These are phyloP conservation scores for Fusarium dlaminii DNA, from an alignment of 2,329 filamentous ascomycete genomes.

Conservation along the genomic window DNA sequence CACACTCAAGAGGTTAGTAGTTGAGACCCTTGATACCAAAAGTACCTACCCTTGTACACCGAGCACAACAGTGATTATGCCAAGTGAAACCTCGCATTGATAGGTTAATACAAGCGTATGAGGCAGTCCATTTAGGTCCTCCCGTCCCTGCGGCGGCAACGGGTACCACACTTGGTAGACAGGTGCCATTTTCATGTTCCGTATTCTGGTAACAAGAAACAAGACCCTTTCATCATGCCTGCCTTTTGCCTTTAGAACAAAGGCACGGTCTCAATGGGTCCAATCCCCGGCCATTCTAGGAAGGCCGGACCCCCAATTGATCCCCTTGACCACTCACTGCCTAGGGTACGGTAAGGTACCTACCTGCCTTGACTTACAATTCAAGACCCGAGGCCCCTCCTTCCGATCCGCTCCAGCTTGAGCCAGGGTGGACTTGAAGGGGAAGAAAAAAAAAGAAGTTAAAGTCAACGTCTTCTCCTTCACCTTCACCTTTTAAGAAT, in stretches of 20 bases:
- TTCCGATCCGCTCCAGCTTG: conserved; percentile 12
- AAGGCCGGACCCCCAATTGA: conserved; percentile 16
- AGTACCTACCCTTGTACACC: neutral
- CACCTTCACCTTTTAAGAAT: conserved; percentile 3
- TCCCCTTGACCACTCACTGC: neutral
- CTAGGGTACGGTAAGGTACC: neutral
- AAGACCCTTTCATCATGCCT: conserved; percentile 9
- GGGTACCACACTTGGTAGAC: conserved; percentile 23
- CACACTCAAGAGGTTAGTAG: neutral
- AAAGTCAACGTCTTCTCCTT: conserved; percentile 21
- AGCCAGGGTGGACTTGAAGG: conserved; percentile 9
- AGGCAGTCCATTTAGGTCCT: neutral
- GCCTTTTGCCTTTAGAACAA: conserved; percentile 22
- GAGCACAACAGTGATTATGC: neutral
- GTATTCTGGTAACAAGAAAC: conserved; percentile 2
- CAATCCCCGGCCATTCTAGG: conserved; percentile 17
- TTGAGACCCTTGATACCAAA: neutral
- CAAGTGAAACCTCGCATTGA: conserved; percentile 12
- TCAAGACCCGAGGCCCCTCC: neutral
- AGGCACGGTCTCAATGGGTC: conserved; percentile 12
- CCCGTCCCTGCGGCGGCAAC: conserved; percentile 4
- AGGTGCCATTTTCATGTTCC: conserved; percentile 28
- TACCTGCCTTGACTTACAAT: neutral
- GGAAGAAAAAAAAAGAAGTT: conserved; percentile 25
- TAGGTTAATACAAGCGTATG: conserved; percentile 8